A percentile compares a stretch with the other conserved stretches of the same genome.
These are phyloP conservation scores for Vanrija humicola DNA, from an alignment of 1,284 basidiomycete genomes.

Conservation along the genomic window DNA sequence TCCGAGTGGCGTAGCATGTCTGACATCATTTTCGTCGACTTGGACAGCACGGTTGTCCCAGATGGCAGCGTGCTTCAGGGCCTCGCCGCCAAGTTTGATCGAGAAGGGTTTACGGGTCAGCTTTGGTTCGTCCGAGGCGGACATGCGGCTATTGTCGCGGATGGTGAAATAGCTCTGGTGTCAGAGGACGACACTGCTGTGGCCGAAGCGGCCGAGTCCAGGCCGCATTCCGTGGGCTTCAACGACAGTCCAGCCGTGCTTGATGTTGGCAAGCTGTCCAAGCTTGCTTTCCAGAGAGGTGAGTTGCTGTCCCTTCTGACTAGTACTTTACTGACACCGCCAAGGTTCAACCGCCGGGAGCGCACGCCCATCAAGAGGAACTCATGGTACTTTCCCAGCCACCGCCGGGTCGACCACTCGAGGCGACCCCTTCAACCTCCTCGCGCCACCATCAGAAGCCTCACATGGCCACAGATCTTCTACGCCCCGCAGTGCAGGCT, in stretches of 20 bases:
- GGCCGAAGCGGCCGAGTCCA: neutral
- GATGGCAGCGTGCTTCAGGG: slow-evolving; percentile 69
- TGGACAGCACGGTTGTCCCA: slow-evolving; percentile 61
- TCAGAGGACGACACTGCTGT: slow-evolving; percentile 4
- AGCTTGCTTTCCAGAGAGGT: slow-evolving; percentile 38
- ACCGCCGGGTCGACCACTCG: neutral
- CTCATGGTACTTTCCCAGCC: neutral
- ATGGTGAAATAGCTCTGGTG: slow-evolving; percentile 8
- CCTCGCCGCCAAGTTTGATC: slow-evolving; percentile 76
- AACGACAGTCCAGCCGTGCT: slow-evolving; percentile 2
- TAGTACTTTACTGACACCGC: neutral
- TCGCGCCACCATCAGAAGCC: neutral
- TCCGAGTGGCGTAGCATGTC: slow-evolving; percentile 58
- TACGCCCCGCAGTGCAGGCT: neutral
- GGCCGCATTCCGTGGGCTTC: neutral
- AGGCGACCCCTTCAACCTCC: slow-evolving; percentile 1
- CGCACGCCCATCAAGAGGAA: neutral
- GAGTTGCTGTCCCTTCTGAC: slow-evolving; percentile 1
- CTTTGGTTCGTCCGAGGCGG: slow-evolving; percentile 77
- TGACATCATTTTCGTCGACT: slow-evolving; percentile 74
- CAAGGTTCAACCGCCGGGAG: neutral
- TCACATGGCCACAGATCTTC: neutral
- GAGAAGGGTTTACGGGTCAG: slow-evolving; percentile 62
- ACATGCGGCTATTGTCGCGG: slow-evolving; percentile 54
- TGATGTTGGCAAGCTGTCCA: slow-evolving; percentile 23